Base-by-base conservation (phyloP, 2,329 filamentous ascomycete species). In the Coleophoma eucalyptorum region DNA sequence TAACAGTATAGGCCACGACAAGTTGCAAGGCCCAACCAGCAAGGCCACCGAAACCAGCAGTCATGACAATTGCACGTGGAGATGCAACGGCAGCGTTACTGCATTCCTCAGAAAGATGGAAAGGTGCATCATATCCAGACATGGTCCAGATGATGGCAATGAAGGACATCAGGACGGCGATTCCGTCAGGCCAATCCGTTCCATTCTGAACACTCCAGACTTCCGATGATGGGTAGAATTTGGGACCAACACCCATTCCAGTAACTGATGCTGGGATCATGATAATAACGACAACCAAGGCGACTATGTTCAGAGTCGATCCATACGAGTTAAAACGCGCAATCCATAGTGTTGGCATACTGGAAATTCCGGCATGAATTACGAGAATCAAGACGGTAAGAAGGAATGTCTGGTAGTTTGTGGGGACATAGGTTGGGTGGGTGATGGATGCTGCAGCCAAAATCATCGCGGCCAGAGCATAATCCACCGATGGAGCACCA, bases 81-180 rank as follows among this genome's bases (percentile, higher is more conserved):
- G 84, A 80, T 31, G 87, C 86, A 43, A 89, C 69, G 57, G 80
- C 83, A 26, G 87, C 86, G 58, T 90, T 90, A 53, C 81, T 84
- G 67, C 86, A 90, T 66, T 90, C 86, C 62, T 90, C 86, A 3
- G 82, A 78, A n/a, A 90, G 68, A 67, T 90, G 86, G 65, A 89
- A 89, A 0, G 85, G 81, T 0, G 77, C 77, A 65, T 88, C 84
- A 62, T 87, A 87, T 38, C 84, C 83, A 5, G 75, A 75, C 77
- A 84, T 84, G 5, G 83, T 86, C 83, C 83, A 87, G 55, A 87
- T 86, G 33, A 87, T 84, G 26, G 79, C 77, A 41, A 87, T 78
- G 64, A 90, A 90, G 19, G 78, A 81, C 85, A 89, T 89, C 21
- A 90, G 71, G 0, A 89, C 75, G 0, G 83, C 79, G 18, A 89